Conservation (phyloP, 1,284 basidiomycete genomes). For the Naganishia sp. region DNA sequence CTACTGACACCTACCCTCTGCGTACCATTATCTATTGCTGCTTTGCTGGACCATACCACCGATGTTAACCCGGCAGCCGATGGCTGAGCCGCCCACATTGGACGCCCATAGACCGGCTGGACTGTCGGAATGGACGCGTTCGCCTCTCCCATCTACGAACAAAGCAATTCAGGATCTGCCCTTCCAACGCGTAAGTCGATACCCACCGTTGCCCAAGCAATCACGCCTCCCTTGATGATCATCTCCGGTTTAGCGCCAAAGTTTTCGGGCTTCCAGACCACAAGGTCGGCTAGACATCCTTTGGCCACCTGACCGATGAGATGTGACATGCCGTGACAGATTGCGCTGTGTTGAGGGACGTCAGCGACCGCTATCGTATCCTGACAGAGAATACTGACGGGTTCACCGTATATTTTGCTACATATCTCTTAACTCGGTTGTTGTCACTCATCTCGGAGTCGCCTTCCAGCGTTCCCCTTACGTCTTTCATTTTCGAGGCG, state of each 20-base stretch:
- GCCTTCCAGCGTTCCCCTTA: slow-evolving; percentile 73
- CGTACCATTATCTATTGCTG: slow-evolving; percentile 65
- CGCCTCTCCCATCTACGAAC: slow-evolving; percentile 80
- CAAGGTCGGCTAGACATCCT: slow-evolving; percentile 87
- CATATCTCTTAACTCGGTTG: slow-evolving; percentile 92
- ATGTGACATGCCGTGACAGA: slow-evolving; percentile 89
- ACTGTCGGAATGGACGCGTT: slow-evolving; percentile 92
- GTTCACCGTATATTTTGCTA: slow-evolving; percentile 97
- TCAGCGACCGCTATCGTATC: background rate
- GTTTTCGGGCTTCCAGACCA: slow-evolving; percentile 88
- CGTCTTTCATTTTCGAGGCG: slow-evolving; percentile 87
- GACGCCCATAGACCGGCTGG: slow-evolving; percentile 78
- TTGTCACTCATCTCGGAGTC: slow-evolving; percentile 75
- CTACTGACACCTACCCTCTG: background rate
- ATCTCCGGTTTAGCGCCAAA: slow-evolving; percentile 91
- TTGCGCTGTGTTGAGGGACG: slow-evolving; percentile 63
- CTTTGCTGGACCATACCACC: slow-evolving; percentile 77
- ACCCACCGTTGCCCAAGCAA: slow-evolving; percentile 79
- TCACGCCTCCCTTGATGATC: slow-evolving; percentile 91
- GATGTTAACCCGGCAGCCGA: slow-evolving; percentile 76
- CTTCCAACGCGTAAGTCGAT: background rate
- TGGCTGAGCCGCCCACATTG: slow-evolving; percentile 85
- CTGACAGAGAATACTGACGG: slow-evolving; percentile 68
- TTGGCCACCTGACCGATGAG: slow-evolving; percentile 79
- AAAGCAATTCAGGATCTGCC: slow-evolving; percentile 15